A percentile compares a stretch with the other conserved stretches of the same genome.
Evolutionary conservation across 768 basidiomycete species (phyloP).

Genomic region (Xerocomellus amylosporus): DNA sequence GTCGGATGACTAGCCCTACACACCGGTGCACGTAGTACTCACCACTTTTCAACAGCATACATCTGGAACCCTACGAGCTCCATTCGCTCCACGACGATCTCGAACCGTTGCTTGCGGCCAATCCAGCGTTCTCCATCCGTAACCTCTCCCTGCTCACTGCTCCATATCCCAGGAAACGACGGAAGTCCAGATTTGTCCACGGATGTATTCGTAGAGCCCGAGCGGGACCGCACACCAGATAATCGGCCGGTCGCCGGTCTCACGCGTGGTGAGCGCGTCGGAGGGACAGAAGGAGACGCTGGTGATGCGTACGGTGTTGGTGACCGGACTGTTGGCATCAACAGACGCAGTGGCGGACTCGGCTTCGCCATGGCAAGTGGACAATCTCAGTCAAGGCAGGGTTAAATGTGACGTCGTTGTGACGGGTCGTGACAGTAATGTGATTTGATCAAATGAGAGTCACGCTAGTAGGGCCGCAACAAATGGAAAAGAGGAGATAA

Average conservation of each 20-base stretch:
- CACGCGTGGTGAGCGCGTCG: conserved; percentile 25
- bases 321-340: conserved; percentile 36
- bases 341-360: conserved; percentile 19
- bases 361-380: conserved; percentile 16
- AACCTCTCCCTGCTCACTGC: conserved; percentile 11
- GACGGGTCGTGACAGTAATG: conserved; percentile 12
- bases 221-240: conserved; percentile 32
- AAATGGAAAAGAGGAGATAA: not conserved
- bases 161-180: conserved; percentile 3
- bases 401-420: conserved; percentile 9
- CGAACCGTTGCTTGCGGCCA: conserved; percentile 45
- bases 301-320: conserved; percentile 8
- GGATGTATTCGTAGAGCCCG: conserved; percentile 29
- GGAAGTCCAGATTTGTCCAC: conserved; percentile 13
- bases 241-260: conserved; percentile 26
- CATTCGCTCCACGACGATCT: conserved; percentile 46
- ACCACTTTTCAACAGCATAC: conserved; percentile 88
- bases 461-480: not conserved
- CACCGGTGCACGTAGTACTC: conserved; percentile 20
- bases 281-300: conserved; percentile 11
- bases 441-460: conserved; percentile 6
- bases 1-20: not conserved
- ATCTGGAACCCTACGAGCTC: conserved; percentile 65
- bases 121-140: conserved; percentile 42
- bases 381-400: not conserved